These are phyloP conservation scores for Salicornia ramosissima DNA, from an alignment of 148 eudicot species.

Conservation along the genomic window DNA sequence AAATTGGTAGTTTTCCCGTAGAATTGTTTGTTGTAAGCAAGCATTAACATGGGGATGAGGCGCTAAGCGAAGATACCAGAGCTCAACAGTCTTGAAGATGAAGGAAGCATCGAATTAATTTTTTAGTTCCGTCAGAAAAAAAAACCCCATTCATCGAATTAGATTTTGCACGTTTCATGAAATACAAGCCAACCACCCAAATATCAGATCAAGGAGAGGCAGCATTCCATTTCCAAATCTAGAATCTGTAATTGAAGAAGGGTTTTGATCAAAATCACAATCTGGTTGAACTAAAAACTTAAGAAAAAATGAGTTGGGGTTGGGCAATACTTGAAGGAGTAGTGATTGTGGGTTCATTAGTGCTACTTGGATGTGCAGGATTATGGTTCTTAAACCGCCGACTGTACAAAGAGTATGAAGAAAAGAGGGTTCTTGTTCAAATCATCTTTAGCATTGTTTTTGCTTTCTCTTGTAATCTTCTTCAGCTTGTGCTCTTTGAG, in stretches of 20 bases:
- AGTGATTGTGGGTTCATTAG: constrained; percentile 66
- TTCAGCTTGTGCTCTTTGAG: constrained; percentile 89
- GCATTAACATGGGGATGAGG: neutral
- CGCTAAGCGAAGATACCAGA: neutral
- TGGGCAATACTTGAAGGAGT: constrained; percentile 61
- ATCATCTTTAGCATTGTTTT: constrained; percentile 90
- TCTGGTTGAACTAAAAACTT: neutral
- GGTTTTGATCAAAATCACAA: neutral
- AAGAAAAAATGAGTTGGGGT: constrained; percentile 47
- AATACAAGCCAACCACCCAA: neutral
- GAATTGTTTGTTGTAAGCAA: too few species aligned
- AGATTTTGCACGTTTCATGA: neutral
- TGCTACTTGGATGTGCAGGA: constrained; percentile 78
- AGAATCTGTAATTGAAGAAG: neutral
- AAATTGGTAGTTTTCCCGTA: too few species aligned
- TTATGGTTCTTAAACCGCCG: constrained; percentile 83
- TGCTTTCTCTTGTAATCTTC: constrained; percentile 91
- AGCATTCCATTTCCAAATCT: neutral
- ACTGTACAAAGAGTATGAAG: constrained; percentile 94
- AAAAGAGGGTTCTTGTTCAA: constrained; percentile 89
- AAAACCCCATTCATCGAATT: neutral
- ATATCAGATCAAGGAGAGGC: neutral
- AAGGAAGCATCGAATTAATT: too few species aligned
- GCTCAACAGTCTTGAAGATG: neutral
- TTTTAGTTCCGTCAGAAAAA: neutral